phyloP scores from a whole-genome alignment of 352 stramenopile species.

The Pythium scleroteichum region DNA sequence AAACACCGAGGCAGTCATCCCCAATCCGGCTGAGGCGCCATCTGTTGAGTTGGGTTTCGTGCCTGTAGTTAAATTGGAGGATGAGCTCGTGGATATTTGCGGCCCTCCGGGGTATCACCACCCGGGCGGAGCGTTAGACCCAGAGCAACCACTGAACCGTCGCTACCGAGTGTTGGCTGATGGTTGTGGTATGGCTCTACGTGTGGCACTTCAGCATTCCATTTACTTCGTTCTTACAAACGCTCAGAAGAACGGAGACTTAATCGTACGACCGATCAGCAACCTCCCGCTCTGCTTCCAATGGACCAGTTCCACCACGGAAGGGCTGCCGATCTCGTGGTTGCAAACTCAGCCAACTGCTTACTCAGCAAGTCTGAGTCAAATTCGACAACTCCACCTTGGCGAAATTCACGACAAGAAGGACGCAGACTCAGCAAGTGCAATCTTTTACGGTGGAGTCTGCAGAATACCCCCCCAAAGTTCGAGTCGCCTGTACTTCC shows the following conservation, averaged over 20 bases:
- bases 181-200: too few species aligned
- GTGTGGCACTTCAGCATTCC: not conserved
- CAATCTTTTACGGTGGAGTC: constrained; percentile 55
- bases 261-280: constrained; percentile 72
- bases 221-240: constrained; percentile 50
- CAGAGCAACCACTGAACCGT: constrained; percentile 33
- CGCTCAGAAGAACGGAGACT: constrained; percentile 37
- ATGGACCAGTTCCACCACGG: constrained; percentile 33
- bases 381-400: constrained; percentile 18
- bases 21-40: too few species aligned
- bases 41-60: constrained; percentile 59
- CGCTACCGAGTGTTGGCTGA: constrained; percentile 62
- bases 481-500: constrained; percentile 56
- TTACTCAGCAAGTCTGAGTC: constrained; percentile 11
- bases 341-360: constrained; percentile 27
- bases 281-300: constrained; percentile 64
- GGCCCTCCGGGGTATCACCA: not conserved
- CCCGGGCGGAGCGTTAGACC: constrained; percentile 21
- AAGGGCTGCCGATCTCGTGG: constrained; percentile 14
- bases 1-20: too few species aligned
- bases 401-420: not conserved
- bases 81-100: constrained; percentile 38
- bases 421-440: constrained; percentile 12
- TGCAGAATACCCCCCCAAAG: constrained; percentile 47
- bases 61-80: constrained; percentile 73